These are phyloP conservation scores for Rhizoclosmatium globosum DNA, from an alignment of 192 early-diverging fungal genomes.

Conservation along the genomic window DNA sequence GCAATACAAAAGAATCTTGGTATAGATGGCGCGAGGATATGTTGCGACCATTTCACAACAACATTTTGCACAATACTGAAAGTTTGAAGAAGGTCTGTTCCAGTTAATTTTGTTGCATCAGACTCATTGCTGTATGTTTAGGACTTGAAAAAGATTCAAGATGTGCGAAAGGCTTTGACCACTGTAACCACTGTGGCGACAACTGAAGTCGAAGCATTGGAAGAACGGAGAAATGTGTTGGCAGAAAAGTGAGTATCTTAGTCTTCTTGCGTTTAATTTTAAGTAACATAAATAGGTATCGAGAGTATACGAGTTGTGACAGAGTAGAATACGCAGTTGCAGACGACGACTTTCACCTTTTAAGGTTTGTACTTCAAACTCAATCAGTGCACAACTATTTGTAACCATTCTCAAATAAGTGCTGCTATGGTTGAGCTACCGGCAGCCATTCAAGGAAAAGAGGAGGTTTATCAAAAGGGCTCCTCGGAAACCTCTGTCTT, in stretches of 20 bases:
- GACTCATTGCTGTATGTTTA: neutral
- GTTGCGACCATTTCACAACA: constrained; percentile 29
- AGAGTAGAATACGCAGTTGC: too few relatives aligned
- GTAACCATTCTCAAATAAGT: too few relatives aligned
- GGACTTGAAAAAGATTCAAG: constrained; percentile 16
- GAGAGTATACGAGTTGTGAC: too few relatives aligned
- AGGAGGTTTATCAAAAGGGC: too few relatives aligned
- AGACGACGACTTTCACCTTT: too few relatives aligned
- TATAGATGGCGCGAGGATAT: constrained; percentile 43
- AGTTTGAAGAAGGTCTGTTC: constrained; percentile 26
- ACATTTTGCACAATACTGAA: constrained; percentile 22
- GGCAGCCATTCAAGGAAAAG: too few relatives aligned
- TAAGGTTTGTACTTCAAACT: too few relatives aligned
- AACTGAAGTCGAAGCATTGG: neutral
- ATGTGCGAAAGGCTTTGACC: neutral
- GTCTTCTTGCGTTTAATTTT: too few relatives aligned
- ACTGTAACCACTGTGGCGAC: neutral
- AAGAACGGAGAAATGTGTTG: constrained; percentile 4
- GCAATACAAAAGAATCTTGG: constrained; percentile 45
- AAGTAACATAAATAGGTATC: too few relatives aligned
- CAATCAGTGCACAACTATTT: too few relatives aligned
- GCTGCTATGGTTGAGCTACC: too few relatives aligned
- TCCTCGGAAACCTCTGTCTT: neutral
- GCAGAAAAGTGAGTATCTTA: constrained; percentile 13
- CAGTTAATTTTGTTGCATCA: neutral